phyloP scores from a whole-genome alignment of 2,329 filamentous ascomycete species.

The Aureobasidium mangrovei region DNA sequence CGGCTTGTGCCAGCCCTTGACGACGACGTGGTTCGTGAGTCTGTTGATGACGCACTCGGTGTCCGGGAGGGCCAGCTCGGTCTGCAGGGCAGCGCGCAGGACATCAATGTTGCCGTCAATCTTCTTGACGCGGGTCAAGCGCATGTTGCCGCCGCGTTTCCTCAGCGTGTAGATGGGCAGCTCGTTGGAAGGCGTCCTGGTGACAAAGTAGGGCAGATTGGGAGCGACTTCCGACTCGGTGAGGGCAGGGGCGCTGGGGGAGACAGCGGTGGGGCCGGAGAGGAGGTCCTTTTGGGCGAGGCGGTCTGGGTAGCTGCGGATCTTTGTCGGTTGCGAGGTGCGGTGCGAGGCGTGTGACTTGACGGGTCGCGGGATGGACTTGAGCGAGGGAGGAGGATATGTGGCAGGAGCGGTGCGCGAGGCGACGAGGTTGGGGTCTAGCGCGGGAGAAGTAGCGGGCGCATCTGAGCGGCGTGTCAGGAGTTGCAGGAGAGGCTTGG shows the following conservation, averaged over 20 bases:
- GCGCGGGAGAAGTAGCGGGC: slow-evolving; percentile 12
- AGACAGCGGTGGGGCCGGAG: slow-evolving; percentile 21
- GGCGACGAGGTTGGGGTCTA: slow-evolving; percentile 27
- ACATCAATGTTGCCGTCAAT: slow-evolving; percentile 62
- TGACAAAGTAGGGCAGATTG: slow-evolving; percentile 59
- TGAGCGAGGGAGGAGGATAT: slow-evolving; percentile 25
- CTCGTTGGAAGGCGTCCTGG: slow-evolving; percentile 60
- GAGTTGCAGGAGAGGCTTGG: not conserved
- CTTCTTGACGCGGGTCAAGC: slow-evolving; percentile 67
- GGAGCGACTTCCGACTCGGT: slow-evolving; percentile 29
- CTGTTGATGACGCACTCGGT: slow-evolving; percentile 49
- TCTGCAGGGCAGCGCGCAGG: slow-evolving; percentile 55
- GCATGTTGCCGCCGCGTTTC: slow-evolving; percentile 68
- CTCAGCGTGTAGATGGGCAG: slow-evolving; percentile 67
- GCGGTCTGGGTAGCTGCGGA: slow-evolving; percentile 27
- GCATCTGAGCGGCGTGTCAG: not conserved
- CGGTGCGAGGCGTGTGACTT: slow-evolving; percentile 28
- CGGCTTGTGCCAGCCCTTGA: slow-evolving; percentile 43
- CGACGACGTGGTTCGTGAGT: slow-evolving; percentile 62
- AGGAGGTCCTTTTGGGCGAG: slow-evolving; percentile 12
- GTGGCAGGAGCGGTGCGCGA: slow-evolving; percentile 26
- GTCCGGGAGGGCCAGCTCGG: slow-evolving; percentile 39
- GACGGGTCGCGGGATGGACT: slow-evolving; percentile 29
- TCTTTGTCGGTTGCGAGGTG: slow-evolving; percentile 25
- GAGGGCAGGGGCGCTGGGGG: slow-evolving; percentile 16